phyloP scores from a whole-genome alignment of 768 basidiomycete genomes.

The Serendipita sp. region DNA sequence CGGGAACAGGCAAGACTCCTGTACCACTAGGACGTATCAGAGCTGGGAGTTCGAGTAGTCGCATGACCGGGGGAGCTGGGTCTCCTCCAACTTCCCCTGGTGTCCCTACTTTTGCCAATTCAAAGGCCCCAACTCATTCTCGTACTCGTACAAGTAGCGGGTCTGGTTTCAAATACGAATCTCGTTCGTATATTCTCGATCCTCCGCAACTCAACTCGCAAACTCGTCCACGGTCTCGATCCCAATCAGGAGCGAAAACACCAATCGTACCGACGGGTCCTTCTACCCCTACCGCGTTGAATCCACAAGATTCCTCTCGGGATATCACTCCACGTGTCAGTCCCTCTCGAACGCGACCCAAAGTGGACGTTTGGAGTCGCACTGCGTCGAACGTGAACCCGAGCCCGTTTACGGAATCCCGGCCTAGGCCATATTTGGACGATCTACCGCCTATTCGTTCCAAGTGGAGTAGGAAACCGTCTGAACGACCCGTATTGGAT shows the following conservation, averaged over 20 bases:
- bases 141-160: neutral
- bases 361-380: neutral
- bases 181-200: neutral
- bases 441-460: neutral
- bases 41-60: neutral
- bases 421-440: neutral
- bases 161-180: neutral
- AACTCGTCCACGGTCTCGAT: neutral
- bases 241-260: neutral
- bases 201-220: neutral
- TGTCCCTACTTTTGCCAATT: neutral
- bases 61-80: neutral
- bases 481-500: slow-evolving; percentile 28
- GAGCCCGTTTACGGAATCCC: neutral
- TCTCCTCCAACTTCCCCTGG: neutral
- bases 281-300: neutral
- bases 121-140: neutral
- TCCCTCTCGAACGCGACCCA: neutral
- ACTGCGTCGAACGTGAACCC: neutral
- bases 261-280: neutral
- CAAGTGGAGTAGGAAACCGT: neutral
- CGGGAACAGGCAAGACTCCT: neutral
- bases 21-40: neutral
- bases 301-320: neutral
- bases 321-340: neutral